These are phyloP conservation scores for Astragalus membranaceus DNA, from an alignment of 306 rosid genomes.

Conservation along the genomic window DNA sequence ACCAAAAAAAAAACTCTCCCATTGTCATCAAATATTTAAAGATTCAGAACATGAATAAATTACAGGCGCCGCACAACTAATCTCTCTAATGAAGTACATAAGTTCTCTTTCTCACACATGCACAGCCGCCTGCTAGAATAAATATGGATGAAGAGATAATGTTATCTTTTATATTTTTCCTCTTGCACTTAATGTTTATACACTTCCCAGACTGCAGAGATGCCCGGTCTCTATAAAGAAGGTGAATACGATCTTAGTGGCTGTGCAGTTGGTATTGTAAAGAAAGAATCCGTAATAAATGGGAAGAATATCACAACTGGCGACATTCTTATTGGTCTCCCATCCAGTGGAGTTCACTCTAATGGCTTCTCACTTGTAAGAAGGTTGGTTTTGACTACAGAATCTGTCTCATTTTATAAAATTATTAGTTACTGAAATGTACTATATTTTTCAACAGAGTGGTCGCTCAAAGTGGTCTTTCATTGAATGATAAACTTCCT, in stretches of 20 bases:
- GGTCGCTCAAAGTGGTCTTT: conserved; percentile 60
- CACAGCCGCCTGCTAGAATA: background rate
- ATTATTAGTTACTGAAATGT: background rate
- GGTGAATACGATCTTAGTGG: conserved; percentile 97
- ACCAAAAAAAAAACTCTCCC: too few relatives aligned
- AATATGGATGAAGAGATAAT: background rate
- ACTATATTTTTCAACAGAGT: conserved; percentile 40
- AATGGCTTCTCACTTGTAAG: conserved; percentile 92
- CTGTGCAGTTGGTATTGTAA: conserved; percentile 81
- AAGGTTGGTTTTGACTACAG: conserved; percentile 39
- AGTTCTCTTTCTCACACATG: background rate
- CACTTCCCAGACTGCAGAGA: conserved; percentile 80
- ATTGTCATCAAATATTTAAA: background rate
- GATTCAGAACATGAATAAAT: background rate
- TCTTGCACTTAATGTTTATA: background rate
- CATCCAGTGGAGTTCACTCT: conserved; percentile 91
- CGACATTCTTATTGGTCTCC: conserved; percentile 72
- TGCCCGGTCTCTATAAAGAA: conserved; percentile 86
- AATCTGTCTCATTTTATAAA: background rate
- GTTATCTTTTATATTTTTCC: background rate
- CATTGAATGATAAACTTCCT: conserved; percentile 63
- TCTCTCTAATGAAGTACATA: background rate
- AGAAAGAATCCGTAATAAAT: conserved; percentile 64
- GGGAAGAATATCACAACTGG: conserved; percentile 72
- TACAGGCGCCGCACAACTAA: background rate